Evolutionary conservation across 176 grass and related monocot genomes (phyloP).

Genomic region (Neostapfia colusana): DNA sequence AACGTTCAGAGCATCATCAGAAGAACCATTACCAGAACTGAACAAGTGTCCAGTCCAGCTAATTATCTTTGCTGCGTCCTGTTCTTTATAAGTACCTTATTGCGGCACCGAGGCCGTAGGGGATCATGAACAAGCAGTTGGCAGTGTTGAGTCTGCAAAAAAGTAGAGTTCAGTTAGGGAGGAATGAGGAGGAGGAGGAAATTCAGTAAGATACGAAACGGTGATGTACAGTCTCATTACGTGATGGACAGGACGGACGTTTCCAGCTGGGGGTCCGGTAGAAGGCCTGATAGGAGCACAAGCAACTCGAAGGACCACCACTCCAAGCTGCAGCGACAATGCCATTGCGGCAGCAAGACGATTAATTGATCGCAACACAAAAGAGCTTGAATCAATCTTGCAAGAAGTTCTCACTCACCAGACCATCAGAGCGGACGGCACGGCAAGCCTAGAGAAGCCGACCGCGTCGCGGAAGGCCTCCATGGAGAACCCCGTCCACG

Average conservation of each 20-base stretch:
- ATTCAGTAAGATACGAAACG: not conserved
- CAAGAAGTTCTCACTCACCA: not conserved
- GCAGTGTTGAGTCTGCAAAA: slow-evolving; percentile 41
- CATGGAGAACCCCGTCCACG: slow-evolving; percentile 41
- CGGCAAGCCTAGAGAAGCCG: slow-evolving; percentile 34
- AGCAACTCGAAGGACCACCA: slow-evolving; percentile 47
- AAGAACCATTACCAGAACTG: not conserved
- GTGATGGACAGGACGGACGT: slow-evolving; percentile 37
- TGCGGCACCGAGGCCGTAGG: slow-evolving; percentile 33
- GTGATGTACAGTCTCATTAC: not conserved
- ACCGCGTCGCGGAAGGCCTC: slow-evolving; percentile 35
- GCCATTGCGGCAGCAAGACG: not conserved
- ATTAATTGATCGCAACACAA: too few species aligned
- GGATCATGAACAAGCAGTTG: slow-evolving; percentile 40
- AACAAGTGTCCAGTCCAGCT: not conserved
- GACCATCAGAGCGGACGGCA: slow-evolving; percentile 47
- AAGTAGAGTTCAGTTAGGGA: not conserved
- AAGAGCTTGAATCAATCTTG: not conserved
- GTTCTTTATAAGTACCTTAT: too few species aligned
- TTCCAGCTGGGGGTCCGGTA: slow-evolving; percentile 42
- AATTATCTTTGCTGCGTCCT: too few species aligned
- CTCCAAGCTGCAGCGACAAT: slow-evolving; percentile 33
- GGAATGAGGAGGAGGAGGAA: not conserved
- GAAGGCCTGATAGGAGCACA: slow-evolving; percentile 42
- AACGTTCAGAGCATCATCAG: not conserved